Percentiles rank a stretch among this genome's conserved stretches.
phyloP scores from a whole-genome alignment of 2,329 filamentous ascomycete genomes.

The Curvularia verruculosa region DNA sequence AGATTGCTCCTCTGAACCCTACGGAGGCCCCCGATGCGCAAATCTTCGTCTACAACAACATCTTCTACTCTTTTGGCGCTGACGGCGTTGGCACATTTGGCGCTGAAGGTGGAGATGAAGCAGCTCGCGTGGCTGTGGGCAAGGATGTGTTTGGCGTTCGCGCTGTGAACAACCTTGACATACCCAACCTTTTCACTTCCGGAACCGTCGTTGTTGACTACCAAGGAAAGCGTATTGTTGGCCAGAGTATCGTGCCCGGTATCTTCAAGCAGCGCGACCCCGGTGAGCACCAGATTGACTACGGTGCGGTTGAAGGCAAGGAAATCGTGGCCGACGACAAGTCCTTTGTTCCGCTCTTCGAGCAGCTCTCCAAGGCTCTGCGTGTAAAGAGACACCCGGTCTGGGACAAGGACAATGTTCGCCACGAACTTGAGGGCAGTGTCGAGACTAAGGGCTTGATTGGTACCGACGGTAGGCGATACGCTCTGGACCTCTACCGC shows the following conservation, averaged over 20 bases:
- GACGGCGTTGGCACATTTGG: slow-evolving; percentile 98
- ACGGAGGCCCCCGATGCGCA: slow-evolving; percentile 92
- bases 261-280: slow-evolving; percentile 99
- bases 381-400: slow-evolving; percentile 94
- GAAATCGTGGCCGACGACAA: slow-evolving; percentile 92
- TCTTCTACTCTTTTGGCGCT: slow-evolving; percentile 98
- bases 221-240: slow-evolving; percentile 93
- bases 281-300: slow-evolving; percentile 98
- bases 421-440: slow-evolving; percentile 90
- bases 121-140: slow-evolving; percentile 90
- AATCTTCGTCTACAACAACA: slow-evolving; percentile 99
- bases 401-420: slow-evolving; percentile 94
- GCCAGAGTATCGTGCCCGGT: slow-evolving; percentile 95
- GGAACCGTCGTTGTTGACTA: slow-evolving; percentile 98
- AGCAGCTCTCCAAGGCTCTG: slow-evolving; percentile 87
- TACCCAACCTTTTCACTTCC: slow-evolving; percentile 90
- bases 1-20: slow-evolving; percentile 91
- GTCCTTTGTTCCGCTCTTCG: slow-evolving; percentile 81
- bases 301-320: slow-evolving; percentile 96
- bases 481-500: slow-evolving; percentile 95
- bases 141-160: slow-evolving; percentile 96
- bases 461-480: slow-evolving; percentile 94
- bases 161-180: slow-evolving; percentile 95
- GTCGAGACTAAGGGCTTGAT: slow-evolving; percentile 98
- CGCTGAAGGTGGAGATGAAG: slow-evolving; percentile 94